phyloP scores from a whole-genome alignment of 2,329 filamentous ascomycete species.

The Trichoderma gracile region DNA sequence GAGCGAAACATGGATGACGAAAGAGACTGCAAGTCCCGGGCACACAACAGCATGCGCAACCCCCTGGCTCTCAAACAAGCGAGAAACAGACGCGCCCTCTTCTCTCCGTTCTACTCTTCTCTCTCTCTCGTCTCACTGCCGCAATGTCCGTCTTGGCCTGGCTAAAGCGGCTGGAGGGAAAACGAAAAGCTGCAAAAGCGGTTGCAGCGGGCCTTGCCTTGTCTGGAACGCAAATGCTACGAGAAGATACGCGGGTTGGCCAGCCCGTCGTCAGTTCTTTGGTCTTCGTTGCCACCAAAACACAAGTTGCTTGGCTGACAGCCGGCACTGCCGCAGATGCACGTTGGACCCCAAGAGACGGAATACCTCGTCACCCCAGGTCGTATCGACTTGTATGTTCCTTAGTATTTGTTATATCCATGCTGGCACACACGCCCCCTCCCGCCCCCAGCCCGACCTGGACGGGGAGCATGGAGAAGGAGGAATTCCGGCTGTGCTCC shows the following conservation, averaged over 20 bases:
- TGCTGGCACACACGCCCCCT: not conserved
- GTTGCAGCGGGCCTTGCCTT: constrained; percentile 15
- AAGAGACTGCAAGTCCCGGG: no score
- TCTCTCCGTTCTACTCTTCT: not conserved
- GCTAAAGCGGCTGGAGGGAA: not conserved
- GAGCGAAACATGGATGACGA: no score
- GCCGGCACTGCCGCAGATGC: constrained; percentile 21
- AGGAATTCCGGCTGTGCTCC: no score
- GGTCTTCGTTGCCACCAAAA: not conserved
- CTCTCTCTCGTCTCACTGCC: constrained; percentile 8
- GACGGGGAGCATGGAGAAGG: not conserved
- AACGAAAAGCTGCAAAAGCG: not conserved
- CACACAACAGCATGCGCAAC: no score
- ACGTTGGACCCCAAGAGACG: not conserved
- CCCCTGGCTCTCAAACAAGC: constrained; percentile 6
- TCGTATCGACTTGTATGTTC: no score
- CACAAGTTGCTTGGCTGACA: constrained; percentile 17
- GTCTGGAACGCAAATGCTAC: constrained; percentile 20
- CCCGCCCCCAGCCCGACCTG: not conserved
- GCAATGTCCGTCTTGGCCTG: constrained; percentile 11
- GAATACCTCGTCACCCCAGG: no score
- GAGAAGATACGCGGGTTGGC: not conserved
- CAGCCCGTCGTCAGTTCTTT: not conserved
- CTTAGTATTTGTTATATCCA: no score
- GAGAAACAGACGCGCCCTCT: constrained; percentile 9